Conservation (phyloP, 768 basidiomycete species). For the Hericium rajendrae region DNA sequence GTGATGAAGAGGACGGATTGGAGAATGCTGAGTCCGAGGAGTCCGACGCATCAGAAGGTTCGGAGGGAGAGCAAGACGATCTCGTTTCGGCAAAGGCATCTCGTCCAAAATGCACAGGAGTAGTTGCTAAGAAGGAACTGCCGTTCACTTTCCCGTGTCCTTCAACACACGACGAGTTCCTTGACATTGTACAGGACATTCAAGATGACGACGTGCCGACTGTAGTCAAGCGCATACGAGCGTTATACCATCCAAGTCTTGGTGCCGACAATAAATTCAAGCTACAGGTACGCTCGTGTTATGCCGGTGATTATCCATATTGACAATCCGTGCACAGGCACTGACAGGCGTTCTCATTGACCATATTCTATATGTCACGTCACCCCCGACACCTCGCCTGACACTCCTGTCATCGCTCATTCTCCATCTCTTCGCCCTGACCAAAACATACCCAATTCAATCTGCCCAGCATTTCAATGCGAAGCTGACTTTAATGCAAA, state of each 20-base stretch:
- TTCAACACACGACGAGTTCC: conserved; percentile 74
- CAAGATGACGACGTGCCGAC: conserved; percentile 64
- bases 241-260: conserved; percentile 89
- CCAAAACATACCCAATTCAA: conserved; percentile 71
- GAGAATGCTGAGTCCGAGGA: conserved; percentile 27
- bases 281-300: conserved; percentile 55
- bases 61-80: conserved; percentile 29
- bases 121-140: conserved; percentile 40
- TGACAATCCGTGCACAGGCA: conserved; percentile 31
- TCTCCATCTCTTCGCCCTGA: conserved; percentile 71
- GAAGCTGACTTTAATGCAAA: conserved; percentile 87
- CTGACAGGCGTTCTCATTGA: conserved; percentile 77
- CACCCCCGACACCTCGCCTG: conserved; percentile 52
- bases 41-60: conserved; percentile 28
- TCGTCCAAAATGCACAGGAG: neutral
- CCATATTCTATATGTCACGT: conserved; percentile 70
- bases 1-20: conserved; percentile 20
- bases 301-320: no score
- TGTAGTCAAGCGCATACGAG: conserved; percentile 84
- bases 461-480: conserved; percentile 70
- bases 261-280: conserved; percentile 86
- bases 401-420: conserved; percentile 53
- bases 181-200: conserved; percentile 68
- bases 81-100: conserved; percentile 21
- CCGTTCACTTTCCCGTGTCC: conserved; percentile 95